Evolutionary conservation across 2,329 filamentous ascomycete genomes (phyloP), one percentile per base, ranked within the genome.

Genomic region (Aspergillus pseudotamarii): DNA sequence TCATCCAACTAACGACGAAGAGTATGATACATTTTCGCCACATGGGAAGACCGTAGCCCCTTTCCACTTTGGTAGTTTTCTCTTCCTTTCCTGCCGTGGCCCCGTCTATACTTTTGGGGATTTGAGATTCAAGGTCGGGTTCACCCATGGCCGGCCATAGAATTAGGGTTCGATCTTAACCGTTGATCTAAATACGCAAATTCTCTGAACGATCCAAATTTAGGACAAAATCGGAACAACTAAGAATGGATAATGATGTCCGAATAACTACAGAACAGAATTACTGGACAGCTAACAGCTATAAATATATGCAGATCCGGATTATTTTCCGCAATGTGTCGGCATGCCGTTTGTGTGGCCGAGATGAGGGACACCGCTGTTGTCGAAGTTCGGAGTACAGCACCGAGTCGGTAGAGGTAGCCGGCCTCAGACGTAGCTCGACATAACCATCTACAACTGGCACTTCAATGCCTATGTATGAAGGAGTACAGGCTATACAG

Each of bases 1-100:
- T 77, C 71, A 79, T 76, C 78, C 78, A 82, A 63, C 77, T 79
- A 30, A 76, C 75, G 12, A 75, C 66, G 65, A 81, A 80, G 46
- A 81, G 70, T 30, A 82, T 79, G 26, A 80, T 68, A 26, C 64
- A 74, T 72, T 81, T 81, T 30, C 73, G 74, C 78, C 78, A 80
- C 60, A 55, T 60, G 10, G 76, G 74, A 14, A 76, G 67, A 6
- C 57, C 36, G 58, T 72, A 73, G n/a, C 69, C 70, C 1, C 63
- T 62, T 43, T 55, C 41, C 6, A 46, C 53, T 19, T 60, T 53
- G 57, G 32, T 68, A 6, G 2, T n/a, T 41, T 38, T 55, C n/a
- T 55, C 32, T 38, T 38, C 32, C 30, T 55, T 38, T n/a, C 54
- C 26, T 23, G n/a, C 30, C 10, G 19, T 36, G 38, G 9, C 50